Evolutionary conservation across 2,329 filamentous ascomycete species (phyloP), one percentile per base, ranked within the genome.

Genomic region (Chaetothyriales sp.): DNA sequence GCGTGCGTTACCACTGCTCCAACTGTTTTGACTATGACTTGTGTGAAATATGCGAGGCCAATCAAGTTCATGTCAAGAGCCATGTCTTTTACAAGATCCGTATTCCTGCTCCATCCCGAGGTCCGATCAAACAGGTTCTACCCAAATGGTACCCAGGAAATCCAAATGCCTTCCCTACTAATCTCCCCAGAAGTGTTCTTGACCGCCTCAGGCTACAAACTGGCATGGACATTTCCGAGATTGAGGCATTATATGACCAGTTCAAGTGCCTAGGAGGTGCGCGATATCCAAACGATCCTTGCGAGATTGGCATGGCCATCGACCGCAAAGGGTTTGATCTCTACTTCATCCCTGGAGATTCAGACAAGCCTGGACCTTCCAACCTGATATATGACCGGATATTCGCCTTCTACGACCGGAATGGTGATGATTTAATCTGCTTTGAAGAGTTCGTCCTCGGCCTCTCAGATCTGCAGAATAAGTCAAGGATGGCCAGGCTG

Each of bases 71-170:
- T 63, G 80, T 78, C 62, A 93, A 90, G 65, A 95, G 88, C 1
- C 92, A 98, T 66, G 79, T 96, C 45, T 96, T 98, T 68, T 94
- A 93, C 74, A 96, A 96, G 66, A 85, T 98, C 62, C 83, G 83
- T 50, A 83, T 96, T 9, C 92, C 92, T 1, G 84, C 88, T 1
- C 87, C 89, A 0, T 59, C 57, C 3, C 44, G 57, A 44, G 58
- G 58, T 12, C 84, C 87, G 26, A 81, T 95, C 51, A 79, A 86
- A 48, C 83, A 90, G 64, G 84, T 83, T 62, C 83, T 87, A 60
- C 82, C 84, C 5, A 79, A 88, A 1, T 92, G 84, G 80, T 95
- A 95, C 64, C 85, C 88, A 1, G 89, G 89, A 44, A 86, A 93
- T 61, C 87, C 89, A 8, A 79, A 84, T 55, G 78, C 78, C 56